Percentiles rank a stretch among this genome's conserved stretches.
phyloP scores from a whole-genome alignment of 441 rosid species.

The Manihot esculenta region DNA sequence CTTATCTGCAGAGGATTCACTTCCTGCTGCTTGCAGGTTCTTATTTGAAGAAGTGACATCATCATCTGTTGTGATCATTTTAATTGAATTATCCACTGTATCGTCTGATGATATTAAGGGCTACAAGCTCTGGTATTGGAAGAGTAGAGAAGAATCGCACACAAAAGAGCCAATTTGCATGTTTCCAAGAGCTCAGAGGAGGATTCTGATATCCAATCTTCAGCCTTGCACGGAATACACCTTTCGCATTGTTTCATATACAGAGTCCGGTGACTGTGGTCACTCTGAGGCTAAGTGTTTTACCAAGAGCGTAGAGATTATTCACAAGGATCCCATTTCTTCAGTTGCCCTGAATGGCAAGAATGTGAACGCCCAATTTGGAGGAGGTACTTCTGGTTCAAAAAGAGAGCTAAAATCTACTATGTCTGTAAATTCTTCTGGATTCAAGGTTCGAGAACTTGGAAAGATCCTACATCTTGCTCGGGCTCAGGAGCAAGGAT shows the following conservation, averaged over 20 bases:
- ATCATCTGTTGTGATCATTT: constrained; percentile 56
- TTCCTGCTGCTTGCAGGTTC: constrained; percentile 92
- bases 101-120: constrained; percentile 56
- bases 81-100: constrained; percentile 61
- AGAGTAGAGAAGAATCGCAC: constrained; percentile 62
- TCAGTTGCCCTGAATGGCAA: constrained; percentile 31
- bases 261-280: constrained; percentile 66
- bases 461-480: constrained; percentile 64
- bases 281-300: constrained; percentile 90
- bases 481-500: constrained; percentile 72
- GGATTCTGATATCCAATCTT: constrained; percentile 76
- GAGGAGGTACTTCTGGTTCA: constrained; percentile 45
- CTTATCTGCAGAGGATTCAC: constrained; percentile 56
- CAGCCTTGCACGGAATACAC: constrained; percentile 85
- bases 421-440: constrained; percentile 42
- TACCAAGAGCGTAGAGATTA: constrained; percentile 79
- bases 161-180: constrained; percentile 55
- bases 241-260: constrained; percentile 72
- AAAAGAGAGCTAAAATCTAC: constrained; percentile 34
- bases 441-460: constrained; percentile 76
- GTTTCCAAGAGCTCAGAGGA: constrained; percentile 69
- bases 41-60: constrained; percentile 79
- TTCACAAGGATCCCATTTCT: constrained; percentile 41
- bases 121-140: constrained; percentile 87
- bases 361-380: constrained; percentile 35